Evolutionary conservation across 2,329 filamentous ascomycete species (phyloP), one percentile per base, ranked within the genome.

Genomic region (Cladosporium sphaerospermum): DNA sequence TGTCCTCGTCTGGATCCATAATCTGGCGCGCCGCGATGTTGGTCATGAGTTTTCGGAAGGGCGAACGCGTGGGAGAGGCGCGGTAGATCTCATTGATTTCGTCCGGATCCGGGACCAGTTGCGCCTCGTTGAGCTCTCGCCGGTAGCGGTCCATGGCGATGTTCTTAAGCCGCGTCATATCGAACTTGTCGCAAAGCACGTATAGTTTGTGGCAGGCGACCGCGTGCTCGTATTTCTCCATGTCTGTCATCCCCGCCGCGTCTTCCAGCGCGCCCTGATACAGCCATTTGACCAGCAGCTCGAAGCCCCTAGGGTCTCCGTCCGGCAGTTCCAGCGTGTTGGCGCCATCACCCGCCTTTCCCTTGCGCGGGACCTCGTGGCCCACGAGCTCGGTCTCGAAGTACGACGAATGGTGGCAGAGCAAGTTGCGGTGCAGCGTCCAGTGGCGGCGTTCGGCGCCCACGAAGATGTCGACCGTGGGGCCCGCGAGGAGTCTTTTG

Each of bases 11-110:
- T 0, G 77, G 77, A 57, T 79, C 77, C 77, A 80, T 80, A 56
- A 80, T 78, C 64, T 80, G 78, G 23, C 78, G 68, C 4, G 78
- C 78, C n/a, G 77, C 77, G 45, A 80, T 80, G 56, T 71, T 69
- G 51, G 74, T 73, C 71, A 79, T 75, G 16, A 80, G 67, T 31
- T 63, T 68, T 34, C 76, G 69, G 61, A 79, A 79, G 1, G 76
- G 75, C 50, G 74, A 78, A 3, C 63, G 67, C 2, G 58, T 48
- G 3, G 73, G 71, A 32, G 72, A 75, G 46, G 68, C 67, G 47
- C 74, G 71, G 62, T 80, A 80, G 18, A 80, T 77, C 7, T 75
- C 73, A 55, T 76, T 73, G 57, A 79, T 77, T 64, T 80, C 78
- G 34, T 78, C 75, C 9, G 77, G 71, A 56, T 79, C 77, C 1